phyloP scores from a whole-genome alignment of 129 eudicot genomes.

The Chrysanthemum makinoi region DNA sequence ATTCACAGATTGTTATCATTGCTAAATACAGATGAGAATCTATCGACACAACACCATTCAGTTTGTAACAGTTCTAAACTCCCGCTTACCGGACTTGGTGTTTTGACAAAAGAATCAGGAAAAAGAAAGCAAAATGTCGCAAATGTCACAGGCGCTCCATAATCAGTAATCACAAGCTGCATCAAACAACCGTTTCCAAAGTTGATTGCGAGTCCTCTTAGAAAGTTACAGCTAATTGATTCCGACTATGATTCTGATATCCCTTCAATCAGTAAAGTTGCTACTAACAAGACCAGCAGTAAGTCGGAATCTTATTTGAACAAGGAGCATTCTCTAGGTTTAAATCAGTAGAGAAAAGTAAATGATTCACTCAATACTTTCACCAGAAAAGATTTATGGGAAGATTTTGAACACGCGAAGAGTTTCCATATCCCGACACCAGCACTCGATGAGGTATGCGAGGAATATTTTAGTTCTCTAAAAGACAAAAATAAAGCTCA shows the following conservation, averaged over 20 bases:
- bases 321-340: slow-evolving; percentile 18
- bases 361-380: slow-evolving; percentile 36
- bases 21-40: too few species aligned
- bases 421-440: slow-evolving; percentile 64
- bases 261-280: slow-evolving; percentile 27
- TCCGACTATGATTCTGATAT: slow-evolving; percentile 44
- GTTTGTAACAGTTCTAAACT: too few species aligned
- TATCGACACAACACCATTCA: too few species aligned
- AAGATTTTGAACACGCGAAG: slow-evolving; percentile 49
- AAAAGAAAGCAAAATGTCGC: too few species aligned
- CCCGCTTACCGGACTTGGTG: too few species aligned
- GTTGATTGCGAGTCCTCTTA: too few species aligned
- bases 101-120: too few species aligned
- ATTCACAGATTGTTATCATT: too few species aligned
- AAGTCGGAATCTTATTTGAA: not conserved
- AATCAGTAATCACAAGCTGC: too few species aligned
- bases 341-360: slow-evolving; percentile 36
- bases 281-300: slow-evolving; percentile 34
- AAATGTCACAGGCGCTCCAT: too few species aligned
- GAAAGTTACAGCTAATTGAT: too few species aligned
- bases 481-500: too few species aligned
- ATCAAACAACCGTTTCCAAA: slow-evolving; percentile 55
- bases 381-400: slow-evolving; percentile 64
- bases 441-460: slow-evolving; percentile 68
- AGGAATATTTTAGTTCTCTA: slow-evolving; percentile 42